These are phyloP conservation scores for Leishmania turanica DNA, from an alignment of 208 protist genomes.

Conservation along the genomic window DNA sequence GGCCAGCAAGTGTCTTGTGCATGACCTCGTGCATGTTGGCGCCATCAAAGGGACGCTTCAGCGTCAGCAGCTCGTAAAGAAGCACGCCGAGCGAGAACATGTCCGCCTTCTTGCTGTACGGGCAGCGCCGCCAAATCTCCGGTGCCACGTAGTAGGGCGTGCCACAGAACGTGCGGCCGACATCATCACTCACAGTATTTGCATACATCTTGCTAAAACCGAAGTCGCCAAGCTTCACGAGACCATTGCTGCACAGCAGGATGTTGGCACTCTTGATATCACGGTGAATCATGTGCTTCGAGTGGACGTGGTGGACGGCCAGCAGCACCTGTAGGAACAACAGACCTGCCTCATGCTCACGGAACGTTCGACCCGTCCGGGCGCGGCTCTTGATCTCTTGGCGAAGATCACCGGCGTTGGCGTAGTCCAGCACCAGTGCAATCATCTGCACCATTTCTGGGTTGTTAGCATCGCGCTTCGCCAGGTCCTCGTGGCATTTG, in stretches of 20 bases:
- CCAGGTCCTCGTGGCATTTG: conserved; percentile 78
- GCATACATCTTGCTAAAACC: conserved; percentile 76
- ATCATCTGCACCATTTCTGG: conserved; percentile 65
- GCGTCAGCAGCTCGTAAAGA: conserved; percentile 86
- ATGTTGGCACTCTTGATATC: conserved; percentile 91
- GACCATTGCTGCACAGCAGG: conserved; percentile 72
- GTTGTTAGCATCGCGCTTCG: conserved; percentile 52
- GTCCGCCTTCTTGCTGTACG: conserved; percentile 94
- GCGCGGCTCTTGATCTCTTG: conserved; percentile 74
- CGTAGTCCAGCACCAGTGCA: conserved; percentile 82
- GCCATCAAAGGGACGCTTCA: conserved; percentile 82
- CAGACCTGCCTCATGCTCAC: conserved; percentile 71
- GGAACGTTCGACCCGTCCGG: conserved; percentile 40
- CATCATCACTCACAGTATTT: conserved; percentile 51
- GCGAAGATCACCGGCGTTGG: conserved; percentile 83
- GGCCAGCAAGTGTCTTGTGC: conserved; percentile 64
- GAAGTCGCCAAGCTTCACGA: conserved; percentile 90
- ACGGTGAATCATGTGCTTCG: conserved; percentile 81
- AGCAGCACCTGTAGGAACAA: conserved; percentile 78
- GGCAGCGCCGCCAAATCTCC: conserved; percentile 90
- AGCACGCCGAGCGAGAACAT: conserved; percentile 92
- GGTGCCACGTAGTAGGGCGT: conserved; percentile 94
- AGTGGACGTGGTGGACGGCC: conserved; percentile 86
- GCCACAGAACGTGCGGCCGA: conserved; percentile 78
- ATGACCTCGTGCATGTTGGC: conserved; percentile 77